Evolutionary conservation across 2,329 filamentous ascomycete species (phyloP).

Genomic region (Calonectria montana): DNA sequence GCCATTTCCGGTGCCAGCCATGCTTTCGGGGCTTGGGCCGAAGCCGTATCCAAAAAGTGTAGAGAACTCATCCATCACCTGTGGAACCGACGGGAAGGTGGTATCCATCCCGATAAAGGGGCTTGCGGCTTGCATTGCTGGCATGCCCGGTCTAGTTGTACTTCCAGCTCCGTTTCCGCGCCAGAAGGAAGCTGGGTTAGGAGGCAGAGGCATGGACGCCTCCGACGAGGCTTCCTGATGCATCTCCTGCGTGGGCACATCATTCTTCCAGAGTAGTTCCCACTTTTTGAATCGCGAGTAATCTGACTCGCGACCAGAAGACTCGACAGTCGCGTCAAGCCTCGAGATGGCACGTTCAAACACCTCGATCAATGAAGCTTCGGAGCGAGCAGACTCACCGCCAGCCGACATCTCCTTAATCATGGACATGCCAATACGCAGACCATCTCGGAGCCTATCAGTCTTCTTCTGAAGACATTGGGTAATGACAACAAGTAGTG

Average conservation of each 20-base stretch:
- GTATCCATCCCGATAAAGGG: slow-evolving; percentile 52
- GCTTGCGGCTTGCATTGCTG: slow-evolving; percentile 44
- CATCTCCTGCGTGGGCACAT: slow-evolving; percentile 42
- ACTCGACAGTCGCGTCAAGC: slow-evolving; percentile 56
- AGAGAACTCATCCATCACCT: slow-evolving; percentile 52
- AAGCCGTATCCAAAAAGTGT: slow-evolving; percentile 47
- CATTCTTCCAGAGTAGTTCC: slow-evolving; percentile 61
- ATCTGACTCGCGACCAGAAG: slow-evolving; percentile 56
- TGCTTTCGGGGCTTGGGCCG: slow-evolving; percentile 45
- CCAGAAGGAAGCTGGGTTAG: slow-evolving; percentile 38
- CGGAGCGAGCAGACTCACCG: slow-evolving; percentile 63
- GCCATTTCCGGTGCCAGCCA: slow-evolving; percentile 37
- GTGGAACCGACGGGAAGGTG: slow-evolving; percentile 52
- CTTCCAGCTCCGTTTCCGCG: slow-evolving; percentile 33
- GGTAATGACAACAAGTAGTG: slow-evolving; percentile 59
- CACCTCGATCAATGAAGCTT: slow-evolving; percentile 64
- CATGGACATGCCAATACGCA: slow-evolving; percentile 61
- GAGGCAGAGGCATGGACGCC: slow-evolving; percentile 36
- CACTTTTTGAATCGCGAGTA: slow-evolving; percentile 64
- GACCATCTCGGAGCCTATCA: slow-evolving; percentile 55
- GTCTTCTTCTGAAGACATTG: slow-evolving; percentile 52
- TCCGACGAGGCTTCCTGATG: slow-evolving; percentile 39
- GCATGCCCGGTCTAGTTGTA: slow-evolving; percentile 38
- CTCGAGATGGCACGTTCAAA: slow-evolving; percentile 61
- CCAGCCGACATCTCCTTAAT: slow-evolving; percentile 65